Conservation (phyloP, 2,329 filamentous ascomycete genomes). For the Penicillium sp. region DNA sequence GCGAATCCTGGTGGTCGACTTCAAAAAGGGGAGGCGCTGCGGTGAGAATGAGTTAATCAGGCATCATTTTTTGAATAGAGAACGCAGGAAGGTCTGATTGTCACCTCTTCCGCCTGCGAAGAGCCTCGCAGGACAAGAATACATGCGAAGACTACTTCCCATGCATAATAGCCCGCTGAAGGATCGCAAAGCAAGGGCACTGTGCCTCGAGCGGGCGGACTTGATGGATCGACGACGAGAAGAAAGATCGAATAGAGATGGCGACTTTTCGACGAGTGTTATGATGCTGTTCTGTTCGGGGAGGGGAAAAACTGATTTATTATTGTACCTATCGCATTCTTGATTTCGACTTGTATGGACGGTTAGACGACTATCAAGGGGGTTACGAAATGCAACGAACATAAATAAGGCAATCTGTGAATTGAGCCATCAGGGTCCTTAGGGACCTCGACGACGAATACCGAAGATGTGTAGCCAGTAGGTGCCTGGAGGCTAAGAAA, state of each 20-base stretch:
- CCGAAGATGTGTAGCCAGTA: not conserved
- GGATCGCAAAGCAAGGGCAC: slow-evolving; percentile 15
- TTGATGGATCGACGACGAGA: slow-evolving; percentile 27
- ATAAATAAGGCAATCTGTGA: slow-evolving; percentile 7
- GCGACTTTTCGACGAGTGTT: slow-evolving; percentile 37
- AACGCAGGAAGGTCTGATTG: slow-evolving; percentile 32
- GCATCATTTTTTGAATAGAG: slow-evolving; percentile 39
- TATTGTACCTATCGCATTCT: slow-evolving; percentile 27
- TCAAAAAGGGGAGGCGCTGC: slow-evolving; percentile 29
- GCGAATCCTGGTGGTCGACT: slow-evolving; percentile 25
- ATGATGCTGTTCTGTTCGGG: slow-evolving; percentile 38
- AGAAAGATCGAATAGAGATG: slow-evolving; percentile 34
- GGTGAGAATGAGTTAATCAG: slow-evolving; percentile 36
- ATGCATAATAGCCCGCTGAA: slow-evolving; percentile 14
- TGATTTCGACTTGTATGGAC: slow-evolving; percentile 21
- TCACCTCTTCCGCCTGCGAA: slow-evolving; percentile 22
- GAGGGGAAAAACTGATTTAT: slow-evolving; percentile 31
- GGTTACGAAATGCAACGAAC: slow-evolving; percentile 24
- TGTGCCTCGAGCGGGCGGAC: slow-evolving; percentile 21
- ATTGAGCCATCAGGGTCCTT: not conserved
- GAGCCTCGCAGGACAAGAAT: slow-evolving; percentile 14
- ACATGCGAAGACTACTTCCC: slow-evolving; percentile 9
- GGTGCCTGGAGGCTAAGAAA: not conserved
- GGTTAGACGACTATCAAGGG: slow-evolving; percentile 18
- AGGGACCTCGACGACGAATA: not conserved